Conservation (phyloP, 2,329 filamentous ascomycete genomes). For the Aureobasidium sp. region DNA sequence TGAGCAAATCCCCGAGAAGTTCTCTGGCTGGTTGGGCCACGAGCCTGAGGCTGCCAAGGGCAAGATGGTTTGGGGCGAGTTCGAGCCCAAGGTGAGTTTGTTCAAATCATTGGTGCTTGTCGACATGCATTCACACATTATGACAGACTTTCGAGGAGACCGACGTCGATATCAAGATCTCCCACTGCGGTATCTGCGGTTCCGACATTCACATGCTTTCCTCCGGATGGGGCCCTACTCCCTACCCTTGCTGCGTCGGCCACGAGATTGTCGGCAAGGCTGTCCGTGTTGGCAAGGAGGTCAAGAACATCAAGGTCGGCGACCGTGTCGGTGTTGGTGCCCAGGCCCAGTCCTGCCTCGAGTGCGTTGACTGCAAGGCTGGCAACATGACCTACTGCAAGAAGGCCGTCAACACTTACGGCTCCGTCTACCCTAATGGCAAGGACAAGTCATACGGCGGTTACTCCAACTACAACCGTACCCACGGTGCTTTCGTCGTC, state of each 20-base stretch:
- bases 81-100: slow-evolving; percentile 31
- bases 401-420: slow-evolving; percentile 24
- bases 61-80: slow-evolving; percentile 46
- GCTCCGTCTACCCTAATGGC: slow-evolving; percentile 21
- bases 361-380: slow-evolving; percentile 44
- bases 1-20: slow-evolving; percentile 34
- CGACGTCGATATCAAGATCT: slow-evolving; percentile 33
- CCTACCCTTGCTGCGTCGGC: slow-evolving; percentile 23
- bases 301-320: slow-evolving; percentile 21
- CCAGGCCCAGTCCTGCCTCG: slow-evolving; percentile 38
- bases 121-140: background rate
- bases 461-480: slow-evolving; percentile 46
- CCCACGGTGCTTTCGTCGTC: slow-evolving; percentile 48
- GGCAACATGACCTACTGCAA: slow-evolving; percentile 27
- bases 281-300: slow-evolving; percentile 19
- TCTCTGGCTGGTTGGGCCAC: slow-evolving; percentile 50
- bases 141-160: slow-evolving; percentile 31
- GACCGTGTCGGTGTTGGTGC: slow-evolving; percentile 42
- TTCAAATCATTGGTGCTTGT: background rate
- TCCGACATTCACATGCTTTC: slow-evolving; percentile 22
- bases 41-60: slow-evolving; percentile 41
- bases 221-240: slow-evolving; percentile 32
- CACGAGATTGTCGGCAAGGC: slow-evolving; percentile 22
- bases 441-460: slow-evolving; percentile 56
- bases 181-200: slow-evolving; percentile 31